Evolutionary conservation across 768 basidiomycete species (phyloP).

Genomic region (Hirschioporus abietinus): DNA sequence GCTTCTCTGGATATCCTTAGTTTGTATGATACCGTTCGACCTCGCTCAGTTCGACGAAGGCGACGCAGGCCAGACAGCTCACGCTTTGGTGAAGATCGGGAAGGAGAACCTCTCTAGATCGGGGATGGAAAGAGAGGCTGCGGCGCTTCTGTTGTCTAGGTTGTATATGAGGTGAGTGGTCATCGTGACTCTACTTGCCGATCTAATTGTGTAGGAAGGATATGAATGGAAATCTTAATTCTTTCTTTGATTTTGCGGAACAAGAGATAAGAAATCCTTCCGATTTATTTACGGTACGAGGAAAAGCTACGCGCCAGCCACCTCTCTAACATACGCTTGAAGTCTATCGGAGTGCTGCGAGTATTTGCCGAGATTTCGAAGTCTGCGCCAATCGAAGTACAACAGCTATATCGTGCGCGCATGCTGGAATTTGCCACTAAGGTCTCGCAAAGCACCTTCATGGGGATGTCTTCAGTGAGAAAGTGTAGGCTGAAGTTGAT

Average conservation of each 20-base stretch:
- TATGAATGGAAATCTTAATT: conserved; percentile 25
- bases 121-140: conserved; percentile 82
- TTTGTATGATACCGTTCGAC: conserved; percentile 92
- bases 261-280: conserved; percentile 13
- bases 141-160: conserved; percentile 73
- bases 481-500: conserved; percentile 65
- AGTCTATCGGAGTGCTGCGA: conserved; percentile 68
- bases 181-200: conserved; percentile 12
- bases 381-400: conserved; percentile 49
- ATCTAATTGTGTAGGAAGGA: conserved; percentile 46
- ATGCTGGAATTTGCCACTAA: conserved; percentile 41
- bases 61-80: conserved; percentile 50
- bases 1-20: conserved; percentile 90
- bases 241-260: neutral
- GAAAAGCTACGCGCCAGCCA: neutral
- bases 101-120: conserved; percentile 55
- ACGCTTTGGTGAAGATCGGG: conserved; percentile 50
- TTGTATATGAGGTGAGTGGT: conserved; percentile 65
- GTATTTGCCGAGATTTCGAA: conserved; percentile 68
- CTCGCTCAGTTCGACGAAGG: conserved; percentile 77
- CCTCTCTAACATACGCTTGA: neutral
- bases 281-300: conserved; percentile 49
- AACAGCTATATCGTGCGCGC: conserved; percentile 36
- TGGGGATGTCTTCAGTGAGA: conserved; percentile 59
- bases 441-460: conserved; percentile 37